These are phyloP conservation scores for Boehmeria nivea DNA, from an alignment of 306 rosid genomes.

Conservation along the genomic window DNA sequence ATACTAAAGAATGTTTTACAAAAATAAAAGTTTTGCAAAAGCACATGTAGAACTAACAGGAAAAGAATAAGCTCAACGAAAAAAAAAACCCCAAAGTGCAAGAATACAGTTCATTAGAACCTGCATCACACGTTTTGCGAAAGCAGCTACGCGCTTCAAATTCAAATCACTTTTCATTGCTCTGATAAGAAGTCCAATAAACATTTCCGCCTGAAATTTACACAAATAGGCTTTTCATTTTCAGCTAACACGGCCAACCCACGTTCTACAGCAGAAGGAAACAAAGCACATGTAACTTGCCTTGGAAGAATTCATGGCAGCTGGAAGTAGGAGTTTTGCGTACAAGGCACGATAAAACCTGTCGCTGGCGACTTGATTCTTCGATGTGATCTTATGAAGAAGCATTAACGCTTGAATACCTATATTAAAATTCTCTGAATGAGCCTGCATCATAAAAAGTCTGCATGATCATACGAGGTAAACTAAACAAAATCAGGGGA, in stretches of 20 bases:
- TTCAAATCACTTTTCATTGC: constrained; percentile 92
- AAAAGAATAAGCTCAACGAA: background rate
- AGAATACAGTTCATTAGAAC: constrained; percentile 26
- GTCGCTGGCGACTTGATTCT: constrained; percentile 86
- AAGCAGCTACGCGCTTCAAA: constrained; percentile 83
- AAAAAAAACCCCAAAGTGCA: background rate
- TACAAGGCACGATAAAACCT: constrained; percentile 90
- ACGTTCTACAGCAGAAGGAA: background rate
- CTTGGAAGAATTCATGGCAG: constrained; percentile 90
- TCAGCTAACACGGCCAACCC: background rate
- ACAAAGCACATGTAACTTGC: constrained; percentile 26
- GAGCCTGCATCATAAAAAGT: constrained; percentile 58
- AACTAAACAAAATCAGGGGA: background rate
- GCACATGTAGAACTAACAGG: background rate
- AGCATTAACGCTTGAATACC: constrained; percentile 95
- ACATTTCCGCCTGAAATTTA: constrained; percentile 76
- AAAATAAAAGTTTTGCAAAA: background rate
- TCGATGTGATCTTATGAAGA: constrained; percentile 89
- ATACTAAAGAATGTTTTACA: too few species aligned
- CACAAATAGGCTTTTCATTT: constrained; percentile 1
- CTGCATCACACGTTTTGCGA: constrained; percentile 86
- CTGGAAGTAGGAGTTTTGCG: constrained; percentile 79
- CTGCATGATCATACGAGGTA: constrained; percentile 12
- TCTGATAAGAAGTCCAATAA: constrained; percentile 76
- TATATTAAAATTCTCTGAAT: constrained; percentile 82